These are phyloP conservation scores for Lantana camara DNA, from an alignment of 257 asterid genomes.

Conservation along the genomic window DNA sequence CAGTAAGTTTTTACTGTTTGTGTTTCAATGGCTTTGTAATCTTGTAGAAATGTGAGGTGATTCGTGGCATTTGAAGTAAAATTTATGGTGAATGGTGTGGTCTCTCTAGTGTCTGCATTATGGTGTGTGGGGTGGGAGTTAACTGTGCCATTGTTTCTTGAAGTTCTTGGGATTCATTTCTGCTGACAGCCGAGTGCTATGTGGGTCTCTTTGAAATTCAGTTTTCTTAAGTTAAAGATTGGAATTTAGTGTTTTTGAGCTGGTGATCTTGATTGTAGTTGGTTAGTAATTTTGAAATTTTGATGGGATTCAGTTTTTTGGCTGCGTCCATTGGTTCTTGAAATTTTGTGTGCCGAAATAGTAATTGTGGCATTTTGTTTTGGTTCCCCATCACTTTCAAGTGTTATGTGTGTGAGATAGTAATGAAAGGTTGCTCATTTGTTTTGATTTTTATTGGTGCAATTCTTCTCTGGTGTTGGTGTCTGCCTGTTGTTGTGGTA, in stretches of 20 bases:
- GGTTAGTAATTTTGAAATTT: not conserved
- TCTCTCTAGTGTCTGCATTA: not conserved
- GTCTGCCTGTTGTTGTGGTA: not conserved
- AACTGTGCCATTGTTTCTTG: slow-evolving; percentile 21
- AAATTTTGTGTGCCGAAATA: not conserved
- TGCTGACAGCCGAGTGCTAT: too few relatives aligned
- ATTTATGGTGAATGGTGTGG: not conserved
- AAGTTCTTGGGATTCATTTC: slow-evolving; percentile 10
- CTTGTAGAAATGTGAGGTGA: not conserved
- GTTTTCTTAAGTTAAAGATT: not conserved
- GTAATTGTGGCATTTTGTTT: not conserved
- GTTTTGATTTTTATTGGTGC: too few relatives aligned
- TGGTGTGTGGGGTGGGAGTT: not conserved
- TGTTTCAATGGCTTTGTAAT: not conserved
- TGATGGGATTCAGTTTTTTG: not conserved
- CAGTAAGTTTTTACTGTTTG: slow-evolving; percentile 49
- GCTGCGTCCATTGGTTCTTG: slow-evolving; percentile 8
- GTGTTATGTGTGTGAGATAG: not conserved
- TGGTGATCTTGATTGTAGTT: slow-evolving; percentile 1
- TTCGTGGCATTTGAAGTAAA: not conserved
- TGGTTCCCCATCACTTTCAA: not conserved
- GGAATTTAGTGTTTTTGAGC: too few relatives aligned
- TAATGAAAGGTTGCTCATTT: not conserved
- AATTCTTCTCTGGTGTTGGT: too few relatives aligned
- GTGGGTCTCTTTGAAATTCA: slow-evolving; percentile 2